A percentile compares a stretch with the other conserved stretches of the same genome.
These are phyloP conservation scores for Bidens hawaiensis DNA, from an alignment of 140 eudicot species.

Conservation along the genomic window DNA sequence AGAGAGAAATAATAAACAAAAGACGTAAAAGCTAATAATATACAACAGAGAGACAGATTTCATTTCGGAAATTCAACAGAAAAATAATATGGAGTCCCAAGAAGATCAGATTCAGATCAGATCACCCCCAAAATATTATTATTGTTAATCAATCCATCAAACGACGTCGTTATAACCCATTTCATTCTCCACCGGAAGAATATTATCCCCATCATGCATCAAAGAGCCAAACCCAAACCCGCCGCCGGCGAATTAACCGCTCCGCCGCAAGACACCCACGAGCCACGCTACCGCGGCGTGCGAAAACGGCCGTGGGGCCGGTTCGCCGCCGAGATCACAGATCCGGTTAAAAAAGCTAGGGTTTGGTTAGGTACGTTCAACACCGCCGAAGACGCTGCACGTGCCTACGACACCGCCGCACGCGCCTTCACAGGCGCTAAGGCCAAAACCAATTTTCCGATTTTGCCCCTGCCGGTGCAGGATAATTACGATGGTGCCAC, in stretches of 20 bases:
- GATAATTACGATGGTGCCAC: slow-evolving; percentile 7
- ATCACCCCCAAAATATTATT: too few relatives aligned
- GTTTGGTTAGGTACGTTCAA: slow-evolving; percentile 48
- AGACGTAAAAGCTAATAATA: too few relatives aligned
- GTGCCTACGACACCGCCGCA: slow-evolving; percentile 49
- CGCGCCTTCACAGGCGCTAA: slow-evolving; percentile 28
- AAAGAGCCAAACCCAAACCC: too few relatives aligned
- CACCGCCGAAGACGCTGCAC: slow-evolving; percentile 46
- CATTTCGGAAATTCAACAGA: too few relatives aligned
- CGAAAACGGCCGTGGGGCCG: slow-evolving; percentile 21
- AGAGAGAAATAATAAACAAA: too few relatives aligned
- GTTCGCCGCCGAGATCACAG: slow-evolving; percentile 43
- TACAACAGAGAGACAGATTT: too few relatives aligned
- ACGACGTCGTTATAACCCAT: too few relatives aligned
- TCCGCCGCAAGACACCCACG: not conserved
- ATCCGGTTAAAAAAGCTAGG: slow-evolving; percentile 31
- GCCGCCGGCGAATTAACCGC: not conserved
- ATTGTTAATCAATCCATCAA: too few relatives aligned
- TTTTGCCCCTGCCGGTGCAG: slow-evolving; percentile 6
- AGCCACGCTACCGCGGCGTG: slow-evolving; percentile 15
- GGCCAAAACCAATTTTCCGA: slow-evolving; percentile 46
- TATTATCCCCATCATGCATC: not conserved
- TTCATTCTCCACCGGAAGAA: not conserved
- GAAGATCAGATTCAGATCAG: too few relatives aligned
- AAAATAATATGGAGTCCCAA: too few relatives aligned